A percentile compares a stretch with the other conserved stretches of the same genome.
phyloP scores from a whole-genome alignment of 371 early-diverging fungal genomes.

The Lichtheimia ramosa region DNA sequence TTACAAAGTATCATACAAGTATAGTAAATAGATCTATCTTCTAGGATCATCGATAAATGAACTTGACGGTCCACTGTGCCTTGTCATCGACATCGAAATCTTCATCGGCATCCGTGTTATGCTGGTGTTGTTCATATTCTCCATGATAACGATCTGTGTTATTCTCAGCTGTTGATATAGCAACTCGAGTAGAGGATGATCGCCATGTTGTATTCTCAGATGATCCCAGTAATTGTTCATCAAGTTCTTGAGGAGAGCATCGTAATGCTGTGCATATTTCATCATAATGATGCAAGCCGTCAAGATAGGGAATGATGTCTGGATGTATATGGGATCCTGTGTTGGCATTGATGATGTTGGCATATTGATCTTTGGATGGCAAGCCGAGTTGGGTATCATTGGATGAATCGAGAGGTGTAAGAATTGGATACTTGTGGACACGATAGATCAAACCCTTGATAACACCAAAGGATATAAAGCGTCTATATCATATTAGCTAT shows the following conservation, averaged over 20 bases:
- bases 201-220: not conserved
- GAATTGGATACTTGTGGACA: slow-evolving; percentile 81
- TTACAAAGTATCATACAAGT: too few relatives aligned
- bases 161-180: too few relatives aligned
- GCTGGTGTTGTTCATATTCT: not conserved
- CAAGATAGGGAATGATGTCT: slow-evolving; percentile 51
- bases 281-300: slow-evolving; percentile 76
- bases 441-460: slow-evolving; percentile 79
- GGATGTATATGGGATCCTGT: slow-evolving; percentile 39
- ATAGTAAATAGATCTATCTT: too few relatives aligned
- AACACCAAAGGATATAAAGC: slow-evolving; percentile 82
- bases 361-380: slow-evolving; percentile 17
- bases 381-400: slow-evolving; percentile 4
- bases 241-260: slow-evolving; percentile 58
- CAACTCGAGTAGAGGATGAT: too few relatives aligned
- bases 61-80: not conserved
- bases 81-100: not conserved
- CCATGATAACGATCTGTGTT: too few relatives aligned
- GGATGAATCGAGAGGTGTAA: slow-evolving; percentile 23
- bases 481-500: slow-evolving; percentile 39
- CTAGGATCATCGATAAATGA: not conserved
- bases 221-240: slow-evolving; percentile 37
- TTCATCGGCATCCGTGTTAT: not conserved
- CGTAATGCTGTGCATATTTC: slow-evolving; percentile 69
- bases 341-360: slow-evolving; percentile 30